Conservation (phyloP, 768 basidiomycete genomes). For the Mycena amicta region DNA sequence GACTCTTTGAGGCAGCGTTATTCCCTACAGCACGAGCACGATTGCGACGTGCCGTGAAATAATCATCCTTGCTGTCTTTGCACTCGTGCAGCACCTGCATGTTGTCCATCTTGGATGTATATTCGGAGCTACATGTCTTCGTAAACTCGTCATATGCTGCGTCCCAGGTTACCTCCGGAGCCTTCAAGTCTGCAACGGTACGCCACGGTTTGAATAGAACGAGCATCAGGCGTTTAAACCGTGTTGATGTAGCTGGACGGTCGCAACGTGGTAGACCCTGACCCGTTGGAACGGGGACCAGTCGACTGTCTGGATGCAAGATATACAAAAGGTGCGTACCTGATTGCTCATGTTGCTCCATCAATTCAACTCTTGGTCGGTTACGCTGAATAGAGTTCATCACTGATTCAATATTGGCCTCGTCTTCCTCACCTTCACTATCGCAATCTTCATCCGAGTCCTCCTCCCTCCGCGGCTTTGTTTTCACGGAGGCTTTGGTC, state of each 20-base stretch:
- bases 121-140: background rate
- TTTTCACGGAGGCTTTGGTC: background rate
- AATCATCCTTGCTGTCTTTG: slow-evolving; percentile 7
- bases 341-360: background rate
- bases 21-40: no score
- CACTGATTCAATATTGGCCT: background rate
- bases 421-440: background rate
- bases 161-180: background rate
- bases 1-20: no score
- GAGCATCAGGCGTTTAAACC: slow-evolving; percentile 25
- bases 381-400: background rate
- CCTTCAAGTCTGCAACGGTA: background rate
- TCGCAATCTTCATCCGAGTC: background rate
- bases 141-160: background rate
- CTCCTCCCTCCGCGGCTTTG: background rate
- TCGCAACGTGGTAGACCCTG: background rate
- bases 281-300: background rate
- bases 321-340: background rate
- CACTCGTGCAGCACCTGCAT: no score
- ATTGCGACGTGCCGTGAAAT: no score
- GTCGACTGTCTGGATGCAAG: background rate
- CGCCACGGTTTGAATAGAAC: slow-evolving; percentile 32
- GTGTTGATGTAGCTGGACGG: background rate
- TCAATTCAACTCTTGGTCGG: background rate
- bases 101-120: slow-evolving; percentile 11